phyloP scores from a whole-genome alignment of 2,329 filamentous ascomycete species.

The Ceratocystis ficicola region DNA sequence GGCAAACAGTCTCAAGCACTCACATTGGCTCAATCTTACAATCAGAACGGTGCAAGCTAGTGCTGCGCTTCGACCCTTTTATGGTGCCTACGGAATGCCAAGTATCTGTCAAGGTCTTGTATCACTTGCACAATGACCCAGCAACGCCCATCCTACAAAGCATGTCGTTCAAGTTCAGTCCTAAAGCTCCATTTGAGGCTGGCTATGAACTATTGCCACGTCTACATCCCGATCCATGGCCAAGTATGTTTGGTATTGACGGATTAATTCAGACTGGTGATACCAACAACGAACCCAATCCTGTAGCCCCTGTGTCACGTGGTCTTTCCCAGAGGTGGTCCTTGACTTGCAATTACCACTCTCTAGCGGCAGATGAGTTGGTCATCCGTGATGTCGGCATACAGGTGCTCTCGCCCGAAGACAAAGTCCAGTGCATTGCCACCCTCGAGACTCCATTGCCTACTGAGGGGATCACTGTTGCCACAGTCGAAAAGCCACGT shows the following conservation, averaged over 20 bases:
- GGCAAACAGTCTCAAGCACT: slow-evolving; percentile 34
- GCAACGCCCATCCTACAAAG: slow-evolving; percentile 71
- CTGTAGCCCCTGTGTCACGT: slow-evolving; percentile 27
- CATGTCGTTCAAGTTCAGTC: slow-evolving; percentile 53
- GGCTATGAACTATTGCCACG: slow-evolving; percentile 78
- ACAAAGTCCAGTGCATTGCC: slow-evolving; percentile 45
- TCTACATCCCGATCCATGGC: slow-evolving; percentile 69
- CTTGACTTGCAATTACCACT: slow-evolving; percentile 59
- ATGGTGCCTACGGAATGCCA: slow-evolving; percentile 47
- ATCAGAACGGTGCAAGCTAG: slow-evolving; percentile 34
- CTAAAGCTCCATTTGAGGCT: slow-evolving; percentile 79
- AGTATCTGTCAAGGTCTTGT: slow-evolving; percentile 60
- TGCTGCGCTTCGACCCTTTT: slow-evolving; percentile 41
- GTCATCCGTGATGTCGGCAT: slow-evolving; percentile 51
- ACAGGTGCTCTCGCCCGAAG: slow-evolving; percentile 41
- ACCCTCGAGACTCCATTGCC: slow-evolving; percentile 32
- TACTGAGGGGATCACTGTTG: slow-evolving; percentile 39
- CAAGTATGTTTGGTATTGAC: slow-evolving; percentile 65
- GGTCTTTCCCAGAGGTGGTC: slow-evolving; percentile 75
- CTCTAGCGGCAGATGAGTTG: slow-evolving; percentile 63
- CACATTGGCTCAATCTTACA: slow-evolving; percentile 38
- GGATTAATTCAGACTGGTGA: slow-evolving; percentile 27
- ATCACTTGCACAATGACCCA: slow-evolving; percentile 66
- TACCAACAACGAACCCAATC: slow-evolving; percentile 29
- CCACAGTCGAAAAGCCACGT: slow-evolving; percentile 51